Evolutionary conservation across 2,329 filamentous ascomycete genomes (phyloP).

Genomic region (Colletotrichum tabaci): DNA sequence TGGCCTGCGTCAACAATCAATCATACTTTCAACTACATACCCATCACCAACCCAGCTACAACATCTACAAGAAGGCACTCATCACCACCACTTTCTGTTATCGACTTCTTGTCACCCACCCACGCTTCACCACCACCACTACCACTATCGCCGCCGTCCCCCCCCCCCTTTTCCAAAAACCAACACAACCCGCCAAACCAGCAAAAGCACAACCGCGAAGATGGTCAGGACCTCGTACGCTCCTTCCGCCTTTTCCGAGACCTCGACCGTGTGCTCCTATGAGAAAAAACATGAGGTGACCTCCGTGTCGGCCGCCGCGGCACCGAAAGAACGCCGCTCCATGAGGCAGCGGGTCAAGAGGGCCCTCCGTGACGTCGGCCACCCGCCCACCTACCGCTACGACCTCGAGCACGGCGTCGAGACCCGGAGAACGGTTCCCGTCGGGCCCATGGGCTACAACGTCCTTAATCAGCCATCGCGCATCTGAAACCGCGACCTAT

Average conservation of each 20-base stretch:
- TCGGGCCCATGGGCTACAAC: slow-evolving; percentile 33
- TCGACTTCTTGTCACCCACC: background rate
- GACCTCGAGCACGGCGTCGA: slow-evolving; percentile 37
- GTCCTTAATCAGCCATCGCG: slow-evolving; percentile 38
- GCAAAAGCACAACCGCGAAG: background rate
- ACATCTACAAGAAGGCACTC: background rate
- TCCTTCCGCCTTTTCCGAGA: slow-evolving; percentile 31
- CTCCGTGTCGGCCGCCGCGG: background rate
- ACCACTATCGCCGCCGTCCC: background rate
- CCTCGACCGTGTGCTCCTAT: slow-evolving; percentile 38
- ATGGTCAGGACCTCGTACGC: slow-evolving; percentile 31
- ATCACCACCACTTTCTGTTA: background rate
- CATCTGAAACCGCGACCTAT: background rate
- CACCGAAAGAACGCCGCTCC: slow-evolving; percentile 25
- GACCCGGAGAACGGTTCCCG: slow-evolving; percentile 15
- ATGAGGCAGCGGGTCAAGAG: slow-evolving; percentile 33
- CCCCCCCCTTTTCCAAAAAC: background rate
- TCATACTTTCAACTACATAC: slow-evolving; percentile 13
- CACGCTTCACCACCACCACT: background rate
- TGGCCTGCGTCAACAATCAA: slow-evolving; percentile 37
- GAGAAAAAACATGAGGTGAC: slow-evolving; percentile 26
- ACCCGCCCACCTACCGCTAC: slow-evolving; percentile 38
- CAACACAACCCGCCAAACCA: background rate
- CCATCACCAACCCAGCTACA: background rate
- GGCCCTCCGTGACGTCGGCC: slow-evolving; percentile 29